Base-by-base conservation (phyloP, 768 basidiomycete genomes). In the Pisolithus orientalis region DNA sequence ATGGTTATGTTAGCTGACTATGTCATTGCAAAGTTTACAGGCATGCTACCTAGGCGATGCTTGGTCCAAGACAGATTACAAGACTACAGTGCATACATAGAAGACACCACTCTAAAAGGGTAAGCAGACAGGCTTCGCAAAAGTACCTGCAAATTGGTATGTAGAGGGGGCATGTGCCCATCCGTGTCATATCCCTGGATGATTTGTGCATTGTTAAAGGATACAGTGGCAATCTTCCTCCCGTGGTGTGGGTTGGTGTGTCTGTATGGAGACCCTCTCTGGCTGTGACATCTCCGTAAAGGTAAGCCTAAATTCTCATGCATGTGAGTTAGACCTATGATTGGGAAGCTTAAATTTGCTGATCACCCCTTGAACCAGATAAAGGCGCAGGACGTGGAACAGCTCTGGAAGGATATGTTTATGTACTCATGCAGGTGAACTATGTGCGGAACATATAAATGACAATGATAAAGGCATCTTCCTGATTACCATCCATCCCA, bases 401-500 rank as follows among this genome's bases (percentile, higher is more conserved):
- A 87, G 52, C 73, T 88, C 6, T 89, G 87, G 87, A 87, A 85
- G 62, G 84, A 84, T 58, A 84, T 75, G 50, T 87, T 87, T 63
- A 75, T 79, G 1, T 87, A 32, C 31, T 32, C 10, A 32, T 32
- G 10, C 31, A 32, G 31, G 31, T 32, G 10, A 32, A 9, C 31
- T 10, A 32, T 9, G 31, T 8, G 1, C 31, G 9, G 31, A 32
- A 10, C 31, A 8, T 9, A 32, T 32, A 1, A 9, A 32, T 32
- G 31, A 10, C 31, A 10, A 32, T 9, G 6, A 32, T 10, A 9
- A 10, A 7, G 31, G 31, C 9, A 32, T 32, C 31, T 32, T 32
- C 58, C 85, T 85, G 0, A 78, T 89, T 52, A 88, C 87, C 2
- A 85, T 90, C 39, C 87, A 89, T 29, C 28, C 28, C 7, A 3